Base-by-base conservation (phyloP, 306 rosid species). In the Pyrus communis region DNA sequence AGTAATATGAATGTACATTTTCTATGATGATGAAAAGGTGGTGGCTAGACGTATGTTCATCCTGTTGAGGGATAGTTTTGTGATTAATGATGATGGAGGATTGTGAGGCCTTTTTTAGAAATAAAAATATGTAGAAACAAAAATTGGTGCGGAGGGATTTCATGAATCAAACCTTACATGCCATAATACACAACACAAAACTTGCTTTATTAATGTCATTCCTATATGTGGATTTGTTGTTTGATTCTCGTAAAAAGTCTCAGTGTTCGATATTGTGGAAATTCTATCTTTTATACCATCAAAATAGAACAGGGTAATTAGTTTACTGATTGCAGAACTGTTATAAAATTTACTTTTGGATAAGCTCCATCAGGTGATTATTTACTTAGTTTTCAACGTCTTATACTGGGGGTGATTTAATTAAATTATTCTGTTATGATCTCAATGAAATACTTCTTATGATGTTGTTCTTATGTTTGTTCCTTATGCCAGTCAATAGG, bases 401-500 rank as follows among this genome's bases (percentile, higher is more conserved):
- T 67, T 54, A 13, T 76, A n/a, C 58, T 13, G 31, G 61, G 30
- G 69, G 30, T 30, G 4, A 9, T 38, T 22, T 62, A 19, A 28
- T 55, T 9, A 35, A 45, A 74, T 60, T 46, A 12, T 42, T 45
- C 3, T 30, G 18, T 66, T 49, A 5, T 7, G 45, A 42, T 66
- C 9, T 6, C 35, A 73, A 23, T 19, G 43, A 6, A 30, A 28
- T 15, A 21, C 7, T 62, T 7, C 27, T 49, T 23, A 19, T 70
- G 75, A 21, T 54, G 13, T 18, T 59, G n/a, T 79, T 57, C 2
- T 18, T 43, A 1, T 17, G 10, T 59, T 70, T 78, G 54, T 67
- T 66, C 15, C 15, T 74, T 75, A 76, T 74, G 69, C 71, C 87
- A 92, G 99, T 92, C 73, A 96, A 96, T 87, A 89, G 99, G 86